These are phyloP conservation scores for Crithidia bombi DNA, from an alignment of 208 protist genomes.

Conservation along the genomic window DNA sequence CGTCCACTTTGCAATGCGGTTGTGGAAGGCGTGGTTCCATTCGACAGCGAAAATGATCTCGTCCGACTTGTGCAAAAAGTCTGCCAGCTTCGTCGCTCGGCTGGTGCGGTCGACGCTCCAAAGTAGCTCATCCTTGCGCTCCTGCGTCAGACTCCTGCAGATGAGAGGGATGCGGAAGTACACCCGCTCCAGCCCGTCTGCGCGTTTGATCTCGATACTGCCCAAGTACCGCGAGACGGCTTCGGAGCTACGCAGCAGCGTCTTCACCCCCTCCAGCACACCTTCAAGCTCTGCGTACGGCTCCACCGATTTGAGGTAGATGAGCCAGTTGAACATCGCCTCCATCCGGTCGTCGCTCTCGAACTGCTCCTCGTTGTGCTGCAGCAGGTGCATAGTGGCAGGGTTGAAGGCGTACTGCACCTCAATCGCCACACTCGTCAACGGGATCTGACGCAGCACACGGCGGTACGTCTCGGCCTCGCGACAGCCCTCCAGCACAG, in stretches of 20 bases:
- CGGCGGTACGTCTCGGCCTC: slow-evolving; percentile 45
- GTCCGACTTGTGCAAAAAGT: slow-evolving; percentile 81
- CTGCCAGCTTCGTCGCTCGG: slow-evolving; percentile 73
- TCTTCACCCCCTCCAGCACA: slow-evolving; percentile 44
- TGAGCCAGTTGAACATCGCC: slow-evolving; percentile 83
- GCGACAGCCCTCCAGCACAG: slow-evolving; percentile 76
- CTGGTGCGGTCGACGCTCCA: slow-evolving; percentile 80
- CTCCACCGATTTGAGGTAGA: slow-evolving; percentile 59
- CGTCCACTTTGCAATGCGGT: slow-evolving; percentile 47
- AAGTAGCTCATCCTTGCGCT: slow-evolving; percentile 70
- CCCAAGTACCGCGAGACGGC: slow-evolving; percentile 55
- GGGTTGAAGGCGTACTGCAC: slow-evolving; percentile 36
- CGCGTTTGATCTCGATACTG: slow-evolving; percentile 77
- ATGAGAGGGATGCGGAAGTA: slow-evolving; percentile 87
- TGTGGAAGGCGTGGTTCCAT: slow-evolving; percentile 55
- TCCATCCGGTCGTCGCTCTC: slow-evolving; percentile 53
- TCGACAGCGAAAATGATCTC: slow-evolving; percentile 88
- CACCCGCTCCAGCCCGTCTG: slow-evolving; percentile 73
- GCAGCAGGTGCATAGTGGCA: slow-evolving; percentile 35
- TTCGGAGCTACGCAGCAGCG: slow-evolving; percentile 45
- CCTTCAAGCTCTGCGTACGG: slow-evolving; percentile 51
- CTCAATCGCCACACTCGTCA: slow-evolving; percentile 56
- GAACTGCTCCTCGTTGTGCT: slow-evolving; percentile 43
- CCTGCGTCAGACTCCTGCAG: slow-evolving; percentile 63
- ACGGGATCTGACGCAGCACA: slow-evolving; percentile 64